Evolutionary conservation across 2,329 filamentous ascomycete species (phyloP), one percentile per base, ranked within the genome.

Genomic region (Huntiella savannae): DNA sequence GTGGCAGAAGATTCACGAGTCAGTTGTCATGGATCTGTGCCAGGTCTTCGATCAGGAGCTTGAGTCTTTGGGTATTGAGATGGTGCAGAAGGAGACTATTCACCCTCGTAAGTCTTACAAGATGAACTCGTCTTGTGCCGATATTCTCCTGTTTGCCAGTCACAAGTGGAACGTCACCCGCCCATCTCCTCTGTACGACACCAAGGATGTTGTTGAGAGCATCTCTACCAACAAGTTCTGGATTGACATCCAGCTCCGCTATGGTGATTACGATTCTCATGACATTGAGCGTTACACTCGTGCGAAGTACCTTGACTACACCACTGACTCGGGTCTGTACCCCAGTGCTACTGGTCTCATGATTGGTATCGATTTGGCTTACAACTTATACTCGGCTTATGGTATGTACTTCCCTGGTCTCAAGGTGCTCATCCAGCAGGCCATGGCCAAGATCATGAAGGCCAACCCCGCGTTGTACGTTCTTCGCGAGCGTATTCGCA

Each of bases 391-490:
- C 67, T 96, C 91, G 5, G 91, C 91, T 0, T 98, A 94, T 56
- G 91, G 91, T 44, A 88, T 95, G 65, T 98, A 95, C 67, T 98
- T 98, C 77, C 91, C 91, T 41, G 91, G 91, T 58, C 66, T 98
- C 51, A 98, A 98, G 70, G 82, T 86, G 41, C 73, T 98, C 17
- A 70, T 98, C 19, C 92, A 98, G 62, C 88, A 96, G 61, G 91
- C 92, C 4, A 98, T 98, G 92, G 86, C 86, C 42, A 98, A 98
- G 77, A 77, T 98, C 59, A 98, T 98, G 91, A 98, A 98, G 66
- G 88, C 91, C 34, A 98, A 98, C 58, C 91, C 91, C 12, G 91
- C 91, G 2, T 66, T 98, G 32, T 98, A 96, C 60, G 91, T 98
- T 44, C 67, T 98, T 50, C 82, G 91, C 50, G 91, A 98, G 66